phyloP scores from a whole-genome alignment of 2,329 filamentous ascomycete species.

The Fusarium tjaetaba region DNA sequence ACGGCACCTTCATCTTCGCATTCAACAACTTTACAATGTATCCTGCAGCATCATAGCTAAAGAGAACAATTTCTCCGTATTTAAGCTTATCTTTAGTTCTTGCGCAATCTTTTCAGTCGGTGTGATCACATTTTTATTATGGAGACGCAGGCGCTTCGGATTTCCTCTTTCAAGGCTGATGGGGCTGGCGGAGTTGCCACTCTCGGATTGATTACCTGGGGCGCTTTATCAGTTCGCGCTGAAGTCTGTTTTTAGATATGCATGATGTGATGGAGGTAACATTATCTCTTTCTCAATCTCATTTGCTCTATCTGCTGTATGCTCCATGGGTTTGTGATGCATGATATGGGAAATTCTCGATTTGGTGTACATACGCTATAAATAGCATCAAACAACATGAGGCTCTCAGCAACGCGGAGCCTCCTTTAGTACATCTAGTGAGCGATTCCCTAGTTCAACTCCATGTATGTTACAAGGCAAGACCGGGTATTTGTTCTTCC shows the following conservation, averaged over 20 bases:
- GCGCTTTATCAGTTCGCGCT: not conserved
- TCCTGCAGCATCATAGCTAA: too few relatives aligned
- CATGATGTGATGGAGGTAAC: not conserved
- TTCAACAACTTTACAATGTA: not conserved
- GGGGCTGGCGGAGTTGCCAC: constrained; percentile 24
- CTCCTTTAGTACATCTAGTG: not conserved
- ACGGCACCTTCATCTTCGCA: constrained; percentile 28
- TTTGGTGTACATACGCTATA: not conserved
- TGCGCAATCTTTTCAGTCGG: constrained; percentile 16
- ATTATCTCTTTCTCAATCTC: not conserved
- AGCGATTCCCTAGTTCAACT: not conserved
- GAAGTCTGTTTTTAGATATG: not conserved
- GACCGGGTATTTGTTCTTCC: not conserved
- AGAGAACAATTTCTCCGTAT: not conserved
- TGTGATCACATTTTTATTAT: constrained; percentile 37
- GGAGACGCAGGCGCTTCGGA: constrained; percentile 21
- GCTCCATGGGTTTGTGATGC: fast-evolving
- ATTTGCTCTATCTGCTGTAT: not conserved
- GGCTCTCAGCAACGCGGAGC: not conserved
- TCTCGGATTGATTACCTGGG: not conserved
- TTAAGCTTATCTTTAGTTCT: constrained; percentile 9
- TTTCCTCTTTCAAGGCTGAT: constrained; percentile 20
- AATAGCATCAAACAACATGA: not conserved
- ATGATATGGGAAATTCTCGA: not conserved
- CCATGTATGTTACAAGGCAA: not conserved